Evolutionary conservation across 768 basidiomycete species (phyloP).

Genomic region (Leucocoprinus sp.): DNA sequence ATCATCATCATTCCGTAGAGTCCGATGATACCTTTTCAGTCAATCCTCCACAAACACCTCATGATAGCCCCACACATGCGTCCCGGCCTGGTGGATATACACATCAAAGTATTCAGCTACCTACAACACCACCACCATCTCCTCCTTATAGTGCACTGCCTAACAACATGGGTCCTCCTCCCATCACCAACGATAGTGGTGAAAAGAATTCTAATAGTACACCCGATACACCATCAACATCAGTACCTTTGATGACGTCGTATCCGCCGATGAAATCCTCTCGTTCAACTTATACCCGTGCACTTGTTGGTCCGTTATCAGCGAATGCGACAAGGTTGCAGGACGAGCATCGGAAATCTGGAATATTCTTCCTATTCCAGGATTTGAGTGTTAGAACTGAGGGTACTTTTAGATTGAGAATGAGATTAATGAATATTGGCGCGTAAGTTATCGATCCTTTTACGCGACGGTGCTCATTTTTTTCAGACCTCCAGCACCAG

Average conservation of each 20-base stretch:
- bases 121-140: neutral
- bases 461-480: neutral
- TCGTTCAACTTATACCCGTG: slow-evolving; percentile 68
- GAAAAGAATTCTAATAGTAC: neutral
- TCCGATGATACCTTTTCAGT: neutral
- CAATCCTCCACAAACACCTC: neutral
- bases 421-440: slow-evolving; percentile 86
- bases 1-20: neutral
- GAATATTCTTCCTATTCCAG: slow-evolving; percentile 93
- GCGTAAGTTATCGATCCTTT: slow-evolving; percentile 51
- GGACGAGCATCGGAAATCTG: slow-evolving; percentile 79
- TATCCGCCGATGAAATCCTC: slow-evolving; percentile 25
- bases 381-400: slow-evolving; percentile 92
- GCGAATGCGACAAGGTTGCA: slow-evolving; percentile 78
- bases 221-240: neutral
- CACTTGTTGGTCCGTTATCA: slow-evolving; percentile 83
- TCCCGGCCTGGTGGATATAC: neutral
- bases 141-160: neutral
- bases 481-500: slow-evolving; percentile 62
- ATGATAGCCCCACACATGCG: neutral
- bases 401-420: slow-evolving; percentile 79
- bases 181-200: neutral
- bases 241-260: slow-evolving; percentile 11
- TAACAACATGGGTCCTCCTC: neutral
- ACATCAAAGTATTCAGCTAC: slow-evolving; percentile 6